These are phyloP conservation scores for Waltiozyma sp. DNA, from an alignment of 1,139 yeast species.

Conservation along the genomic window DNA sequence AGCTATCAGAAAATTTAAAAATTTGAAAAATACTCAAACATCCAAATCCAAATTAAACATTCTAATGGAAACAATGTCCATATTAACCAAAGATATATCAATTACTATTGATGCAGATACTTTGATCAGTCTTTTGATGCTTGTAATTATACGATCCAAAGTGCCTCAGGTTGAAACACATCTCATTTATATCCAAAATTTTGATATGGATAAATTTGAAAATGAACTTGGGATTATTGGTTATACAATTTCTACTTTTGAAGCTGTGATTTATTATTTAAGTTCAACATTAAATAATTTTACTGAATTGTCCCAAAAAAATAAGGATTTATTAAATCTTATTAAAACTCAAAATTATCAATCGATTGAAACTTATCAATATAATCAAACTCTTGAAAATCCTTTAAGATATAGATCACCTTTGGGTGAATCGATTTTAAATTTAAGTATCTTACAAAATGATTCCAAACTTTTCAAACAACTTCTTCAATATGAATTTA, in stretches of 20 bases:
- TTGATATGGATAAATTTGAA: conserved; percentile 34
- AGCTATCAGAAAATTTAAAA: conserved; percentile 47
- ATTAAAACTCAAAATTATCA: not conserved
- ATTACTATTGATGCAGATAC: conserved; percentile 67
- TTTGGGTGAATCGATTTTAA: conserved; percentile 58
- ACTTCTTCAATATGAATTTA: conserved; percentile 33
- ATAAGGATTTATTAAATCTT: conserved; percentile 19
- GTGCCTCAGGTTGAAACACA: conserved; percentile 53
- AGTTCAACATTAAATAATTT: conserved; percentile 30
- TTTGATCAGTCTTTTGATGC: conserved; percentile 56
- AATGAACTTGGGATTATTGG: conserved; percentile 41
- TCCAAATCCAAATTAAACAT: conserved; percentile 45
- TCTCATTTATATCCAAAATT: conserved; percentile 51
- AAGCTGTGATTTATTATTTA: conserved; percentile 67
- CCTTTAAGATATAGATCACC: conserved; percentile 5
- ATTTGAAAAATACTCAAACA: conserved; percentile 37
- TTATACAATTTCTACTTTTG: conserved; percentile 65
- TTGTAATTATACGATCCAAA: conserved; percentile 59
- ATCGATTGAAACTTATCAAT: conserved; percentile 7
- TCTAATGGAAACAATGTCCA: conserved; percentile 41
- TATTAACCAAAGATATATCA: conserved; percentile 31
- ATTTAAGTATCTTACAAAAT: conserved; percentile 37
- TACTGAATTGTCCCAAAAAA: conserved; percentile 32
- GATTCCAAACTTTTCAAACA: conserved; percentile 33
- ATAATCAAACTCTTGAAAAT: not conserved